A percentile compares a stretch with the other conserved stretches of the same genome.
phyloP scores from a whole-genome alignment of 768 basidiomycete species.

The Podaxis rugospora region DNA sequence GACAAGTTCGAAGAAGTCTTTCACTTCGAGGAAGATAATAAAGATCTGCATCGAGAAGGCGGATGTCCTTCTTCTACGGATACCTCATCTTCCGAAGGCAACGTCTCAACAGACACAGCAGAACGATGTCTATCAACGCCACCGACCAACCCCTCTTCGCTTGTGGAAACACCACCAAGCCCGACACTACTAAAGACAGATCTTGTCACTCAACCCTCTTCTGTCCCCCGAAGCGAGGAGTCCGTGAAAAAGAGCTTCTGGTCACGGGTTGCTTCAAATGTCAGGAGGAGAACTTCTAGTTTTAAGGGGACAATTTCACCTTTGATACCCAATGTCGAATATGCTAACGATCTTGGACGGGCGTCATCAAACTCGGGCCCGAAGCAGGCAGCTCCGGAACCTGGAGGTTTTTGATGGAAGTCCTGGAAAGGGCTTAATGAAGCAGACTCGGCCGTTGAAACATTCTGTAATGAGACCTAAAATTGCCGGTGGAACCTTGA shows the following conservation, averaged over 20 bases:
- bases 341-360: not conserved
- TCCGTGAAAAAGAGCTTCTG: not conserved
- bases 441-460: not conserved
- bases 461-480: not conserved
- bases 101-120: not conserved
- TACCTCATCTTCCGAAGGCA: slow-evolving; percentile 3
- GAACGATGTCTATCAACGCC: not conserved
- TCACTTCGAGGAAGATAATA: not conserved
- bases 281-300: not conserved
- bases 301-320: not conserved
- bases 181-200: not conserved
- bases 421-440: not conserved
- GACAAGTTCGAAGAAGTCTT: not conserved
- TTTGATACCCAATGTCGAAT: not conserved
- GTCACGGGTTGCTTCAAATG: slow-evolving; percentile 3
- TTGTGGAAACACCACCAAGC: not conserved
- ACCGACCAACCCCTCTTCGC: not conserved
- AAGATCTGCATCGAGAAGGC: not conserved
- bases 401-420: not conserved
- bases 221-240: not conserved
- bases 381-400: not conserved
- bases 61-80: not conserved
- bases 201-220: not conserved
- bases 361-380: not conserved
- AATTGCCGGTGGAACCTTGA: not conserved